Percentiles rank a stretch among this genome's conserved stretches.
Conservation (phyloP, 75 land plant genomes). For the Picea sitchensis region DNA sequence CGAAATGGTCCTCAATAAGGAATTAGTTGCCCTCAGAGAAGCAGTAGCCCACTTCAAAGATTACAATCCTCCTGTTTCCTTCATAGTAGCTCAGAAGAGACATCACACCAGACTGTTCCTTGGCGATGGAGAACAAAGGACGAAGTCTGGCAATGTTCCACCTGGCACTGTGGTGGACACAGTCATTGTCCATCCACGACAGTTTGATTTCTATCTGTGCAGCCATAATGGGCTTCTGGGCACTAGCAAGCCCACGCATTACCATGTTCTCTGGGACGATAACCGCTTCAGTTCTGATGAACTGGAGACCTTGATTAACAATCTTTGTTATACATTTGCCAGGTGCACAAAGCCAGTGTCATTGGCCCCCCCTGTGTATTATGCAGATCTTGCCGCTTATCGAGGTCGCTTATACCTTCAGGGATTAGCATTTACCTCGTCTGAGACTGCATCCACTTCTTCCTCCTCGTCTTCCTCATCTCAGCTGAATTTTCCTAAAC, state of each 20-base stretch:
- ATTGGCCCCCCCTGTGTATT: conserved; percentile 63
- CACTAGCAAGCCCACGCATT: conserved; percentile 62
- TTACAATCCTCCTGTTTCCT: conserved; percentile 40
- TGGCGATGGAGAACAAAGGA: neutral
- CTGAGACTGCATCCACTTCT: conserved; percentile 5
- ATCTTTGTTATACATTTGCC: conserved; percentile 58
- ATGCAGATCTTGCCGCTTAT: conserved; percentile 66
- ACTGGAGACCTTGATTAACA: conserved; percentile 39
- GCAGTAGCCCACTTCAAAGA: neutral
- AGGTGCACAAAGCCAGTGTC: conserved; percentile 67
- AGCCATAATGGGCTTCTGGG: conserved; percentile 55
- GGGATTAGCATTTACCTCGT: conserved; percentile 2
- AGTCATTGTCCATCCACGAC: conserved; percentile 38
- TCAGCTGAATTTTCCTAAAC: neutral
- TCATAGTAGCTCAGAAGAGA: conserved; percentile 52
- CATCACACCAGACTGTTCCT: conserved; percentile 63
- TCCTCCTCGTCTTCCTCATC: conserved; percentile 10
- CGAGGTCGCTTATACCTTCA: conserved; percentile 50
- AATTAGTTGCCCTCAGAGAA: conserved; percentile 28
- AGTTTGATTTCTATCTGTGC: conserved; percentile 58
- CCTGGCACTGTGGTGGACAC: conserved; percentile 69
- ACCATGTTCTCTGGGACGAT: conserved; percentile 53
- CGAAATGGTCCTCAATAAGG: conserved; percentile 46
- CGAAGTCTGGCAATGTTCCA: conserved; percentile 26
- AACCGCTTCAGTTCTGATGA: conserved; percentile 42